Evolutionary conservation across 2,329 filamentous ascomycete genomes (phyloP).

Genomic region (Fusarium clavum): DNA sequence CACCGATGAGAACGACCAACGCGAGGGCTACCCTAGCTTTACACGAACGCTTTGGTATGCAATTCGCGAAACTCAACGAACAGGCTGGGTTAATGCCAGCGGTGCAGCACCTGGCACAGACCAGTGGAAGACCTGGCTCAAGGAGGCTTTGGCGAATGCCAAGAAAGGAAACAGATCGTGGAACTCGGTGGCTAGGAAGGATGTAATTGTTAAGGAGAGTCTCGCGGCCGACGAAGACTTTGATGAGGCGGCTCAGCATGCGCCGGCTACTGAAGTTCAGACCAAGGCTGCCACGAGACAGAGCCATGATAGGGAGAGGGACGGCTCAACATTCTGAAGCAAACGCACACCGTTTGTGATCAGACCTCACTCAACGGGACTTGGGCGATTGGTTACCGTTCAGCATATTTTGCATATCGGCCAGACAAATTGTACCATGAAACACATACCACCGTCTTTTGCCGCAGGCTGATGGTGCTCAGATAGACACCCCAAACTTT

Average conservation of each 20-base stretch:
- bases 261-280: slow-evolving; percentile 46
- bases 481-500: slow-evolving; percentile 3
- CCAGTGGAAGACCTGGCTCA: slow-evolving; percentile 66
- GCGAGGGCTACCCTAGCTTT: slow-evolving; percentile 60
- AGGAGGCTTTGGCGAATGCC: slow-evolving; percentile 59
- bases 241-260: slow-evolving; percentile 49
- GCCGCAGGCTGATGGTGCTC: background rate
- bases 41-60: slow-evolving; percentile 70
- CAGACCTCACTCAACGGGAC: background rate
- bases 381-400: background rate
- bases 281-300: slow-evolving; percentile 13
- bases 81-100: slow-evolving; percentile 64
- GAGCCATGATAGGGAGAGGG: slow-evolving; percentile 39
- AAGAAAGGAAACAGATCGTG: slow-evolving; percentile 51
- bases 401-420: background rate
- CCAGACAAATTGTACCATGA: background rate
- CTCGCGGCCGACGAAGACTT: slow-evolving; percentile 26
- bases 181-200: slow-evolving; percentile 62
- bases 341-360: background rate
- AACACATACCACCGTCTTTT: background rate
- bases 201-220: slow-evolving; percentile 58
- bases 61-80: slow-evolving; percentile 64
- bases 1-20: slow-evolving; percentile 47
- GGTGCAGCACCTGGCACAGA: slow-evolving; percentile 64
- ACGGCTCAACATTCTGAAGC: slow-evolving; percentile 41